Conservation (phyloP, 371 early-diverging fungal species). For the Funneliformis caledonium region DNA sequence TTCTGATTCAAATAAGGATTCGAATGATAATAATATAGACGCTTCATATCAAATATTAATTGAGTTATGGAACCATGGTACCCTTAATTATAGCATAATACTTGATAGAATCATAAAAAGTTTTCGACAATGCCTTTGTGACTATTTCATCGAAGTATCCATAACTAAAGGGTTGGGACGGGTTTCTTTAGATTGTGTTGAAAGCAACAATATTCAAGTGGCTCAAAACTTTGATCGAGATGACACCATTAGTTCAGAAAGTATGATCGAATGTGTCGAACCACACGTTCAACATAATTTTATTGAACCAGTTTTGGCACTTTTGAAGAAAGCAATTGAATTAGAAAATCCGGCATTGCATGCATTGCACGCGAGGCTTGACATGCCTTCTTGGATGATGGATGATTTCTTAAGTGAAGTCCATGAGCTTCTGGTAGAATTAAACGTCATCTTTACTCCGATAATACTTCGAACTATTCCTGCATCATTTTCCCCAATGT, state of each 20-base stretch:
- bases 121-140: constrained; percentile 67
- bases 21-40: constrained; percentile 40
- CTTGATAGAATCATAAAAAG: constrained; percentile 56
- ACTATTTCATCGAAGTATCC: constrained; percentile 68
- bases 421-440: constrained; percentile 50
- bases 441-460: constrained; percentile 49
- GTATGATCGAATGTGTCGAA: constrained; percentile 42
- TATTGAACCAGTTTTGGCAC: constrained; percentile 57
- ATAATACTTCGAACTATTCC: constrained; percentile 47
- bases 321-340: constrained; percentile 55
- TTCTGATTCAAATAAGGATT: constrained; percentile 41
- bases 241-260: neutral
- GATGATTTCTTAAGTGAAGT: constrained; percentile 51
- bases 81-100: constrained; percentile 57
- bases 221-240: neutral
- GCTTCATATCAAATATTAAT: constrained; percentile 57
- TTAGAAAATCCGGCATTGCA: constrained; percentile 64
- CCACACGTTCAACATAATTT: constrained; percentile 54
- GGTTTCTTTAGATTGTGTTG: neutral
- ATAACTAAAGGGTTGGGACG: constrained; percentile 51
- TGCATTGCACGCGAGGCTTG: constrained; percentile 48
- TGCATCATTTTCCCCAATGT: neutral
- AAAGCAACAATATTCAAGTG: neutral
- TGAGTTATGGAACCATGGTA: constrained; percentile 76
- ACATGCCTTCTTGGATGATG: constrained; percentile 59